A percentile compares a stretch with the other conserved stretches of the same genome.
phyloP scores from a whole-genome alignment of 352 stramenopile species.

The Globisporangium recalcitrans region DNA sequence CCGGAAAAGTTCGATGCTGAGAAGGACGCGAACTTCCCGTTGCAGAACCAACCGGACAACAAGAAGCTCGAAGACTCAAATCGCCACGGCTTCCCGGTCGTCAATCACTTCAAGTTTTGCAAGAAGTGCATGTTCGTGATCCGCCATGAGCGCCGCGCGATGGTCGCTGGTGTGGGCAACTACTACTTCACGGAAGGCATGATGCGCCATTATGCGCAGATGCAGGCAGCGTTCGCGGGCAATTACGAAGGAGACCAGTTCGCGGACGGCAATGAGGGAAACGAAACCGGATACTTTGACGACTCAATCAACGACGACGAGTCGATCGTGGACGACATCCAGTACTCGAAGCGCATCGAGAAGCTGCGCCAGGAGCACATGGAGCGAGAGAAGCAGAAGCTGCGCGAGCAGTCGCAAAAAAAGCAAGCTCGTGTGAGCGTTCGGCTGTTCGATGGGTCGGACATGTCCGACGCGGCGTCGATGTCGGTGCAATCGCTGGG shows the following conservation, averaged over 20 bases:
- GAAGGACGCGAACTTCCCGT: constrained; percentile 15
- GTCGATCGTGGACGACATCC: constrained; percentile 34
- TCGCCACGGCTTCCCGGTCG: constrained; percentile 45
- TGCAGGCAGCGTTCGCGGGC: constrained; percentile 15
- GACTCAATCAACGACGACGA: constrained; percentile 18
- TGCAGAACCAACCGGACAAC: constrained; percentile 34
- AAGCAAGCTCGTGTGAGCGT: constrained; percentile 18
- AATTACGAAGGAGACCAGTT: constrained; percentile 19
- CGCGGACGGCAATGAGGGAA: constrained; percentile 21
- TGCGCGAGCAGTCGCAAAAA: constrained; percentile 9
- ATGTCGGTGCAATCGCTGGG: constrained; percentile 4
- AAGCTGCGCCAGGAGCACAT: constrained; percentile 61
- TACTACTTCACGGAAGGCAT: constrained; percentile 45
- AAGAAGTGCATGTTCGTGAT: constrained; percentile 57
- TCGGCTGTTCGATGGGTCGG: constrained; percentile 38
- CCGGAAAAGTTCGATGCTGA: constrained; percentile 19
- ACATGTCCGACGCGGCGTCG: constrained; percentile 10
- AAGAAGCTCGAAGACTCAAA: constrained; percentile 37
- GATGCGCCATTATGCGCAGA: constrained; percentile 40
- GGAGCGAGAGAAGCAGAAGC: constrained; percentile 55
- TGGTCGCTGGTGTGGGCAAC: constrained; percentile 34
- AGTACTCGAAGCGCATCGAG: constrained; percentile 50
- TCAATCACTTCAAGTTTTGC: constrained; percentile 68
- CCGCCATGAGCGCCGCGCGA: constrained; percentile 57
- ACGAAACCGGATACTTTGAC: constrained; percentile 17